phyloP scores from a whole-genome alignment of 495 filamentous ascomycete genomes.

The Aspergillus bertholletiae region DNA sequence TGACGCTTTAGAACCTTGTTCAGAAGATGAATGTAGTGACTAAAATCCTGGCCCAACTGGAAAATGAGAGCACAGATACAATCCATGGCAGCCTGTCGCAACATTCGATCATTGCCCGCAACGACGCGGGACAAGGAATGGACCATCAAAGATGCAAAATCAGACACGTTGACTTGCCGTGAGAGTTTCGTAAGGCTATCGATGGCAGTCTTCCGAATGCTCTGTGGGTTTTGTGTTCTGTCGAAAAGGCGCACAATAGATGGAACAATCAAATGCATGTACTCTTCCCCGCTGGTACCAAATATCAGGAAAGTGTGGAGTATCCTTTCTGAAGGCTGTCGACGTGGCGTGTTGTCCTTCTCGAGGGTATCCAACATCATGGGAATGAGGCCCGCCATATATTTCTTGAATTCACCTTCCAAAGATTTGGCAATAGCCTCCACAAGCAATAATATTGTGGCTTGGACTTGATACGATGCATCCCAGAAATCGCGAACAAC shows the following conservation, averaged over 20 bases:
- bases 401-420: constrained; percentile 96
- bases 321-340: constrained; percentile 80
- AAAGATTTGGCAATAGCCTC: constrained; percentile 90
- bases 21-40: constrained; percentile 86
- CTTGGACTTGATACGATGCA: constrained; percentile 68
- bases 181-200: constrained; percentile 94
- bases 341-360: constrained; percentile 66
- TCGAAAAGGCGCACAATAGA: constrained; percentile 93
- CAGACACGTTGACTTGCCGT: constrained; percentile 93
- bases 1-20: constrained; percentile 68
- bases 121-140: constrained; percentile 84
- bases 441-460: constrained; percentile 84
- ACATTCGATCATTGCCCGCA: constrained; percentile 59
- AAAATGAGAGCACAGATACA: constrained; percentile 93
- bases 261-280: constrained; percentile 98
- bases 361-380: constrained; percentile 93
- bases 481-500: constrained; percentile 87
- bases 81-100: constrained; percentile 86
- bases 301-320: constrained; percentile 95
- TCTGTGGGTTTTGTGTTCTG: constrained; percentile 69
- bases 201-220: constrained; percentile 82
- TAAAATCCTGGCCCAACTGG: constrained; percentile 91
- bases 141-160: constrained; percentile 92
- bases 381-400: constrained; percentile 82
- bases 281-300: constrained; percentile 93